A percentile compares a stretch with the other conserved stretches of the same genome.
These are phyloP conservation scores for Nidularia pulvinata DNA, from an alignment of 768 basidiomycete genomes.

Conservation along the genomic window DNA sequence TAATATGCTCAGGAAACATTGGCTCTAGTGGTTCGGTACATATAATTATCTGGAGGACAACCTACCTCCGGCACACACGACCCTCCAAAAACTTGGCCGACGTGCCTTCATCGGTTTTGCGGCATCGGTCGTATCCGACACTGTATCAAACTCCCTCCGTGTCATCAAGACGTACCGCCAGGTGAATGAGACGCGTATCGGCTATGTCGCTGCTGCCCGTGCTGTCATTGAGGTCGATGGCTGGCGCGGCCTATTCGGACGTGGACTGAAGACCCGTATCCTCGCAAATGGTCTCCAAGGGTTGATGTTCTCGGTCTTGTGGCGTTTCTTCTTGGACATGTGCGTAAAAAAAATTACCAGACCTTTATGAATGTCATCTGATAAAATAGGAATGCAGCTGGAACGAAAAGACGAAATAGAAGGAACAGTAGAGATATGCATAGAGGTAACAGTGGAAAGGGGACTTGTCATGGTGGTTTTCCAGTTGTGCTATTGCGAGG, in stretches of 20 bases:
- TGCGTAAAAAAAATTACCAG: constrained; percentile 35
- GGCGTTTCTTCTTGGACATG: constrained; percentile 91
- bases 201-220: constrained; percentile 77
- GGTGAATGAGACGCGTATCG: constrained; percentile 79
- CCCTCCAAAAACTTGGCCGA: constrained; percentile 62
- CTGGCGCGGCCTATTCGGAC: constrained; percentile 76
- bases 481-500: too few species aligned
- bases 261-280: constrained; percentile 89
- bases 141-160: constrained; percentile 83
- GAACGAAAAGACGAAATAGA: constrained; percentile 20
- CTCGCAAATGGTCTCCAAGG: constrained; percentile 92
- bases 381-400: constrained; percentile 8
- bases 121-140: constrained; percentile 86
- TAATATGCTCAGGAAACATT: not conserved
- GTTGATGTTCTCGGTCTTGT: constrained; percentile 87
- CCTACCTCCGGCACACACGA: constrained; percentile 55
- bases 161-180: constrained; percentile 97
- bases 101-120: constrained; percentile 92
- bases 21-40: constrained; percentile 72
- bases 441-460: not conserved
- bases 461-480: too few species aligned
- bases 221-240: constrained; percentile 81
- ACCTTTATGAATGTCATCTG: not conserved
- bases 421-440: not conserved
- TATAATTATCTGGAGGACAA: constrained; percentile 78